Evolutionary conservation across 805 yeast species (phyloP), one percentile per base, ranked within the genome.

Genomic region (Ogataea angusta): DNA sequence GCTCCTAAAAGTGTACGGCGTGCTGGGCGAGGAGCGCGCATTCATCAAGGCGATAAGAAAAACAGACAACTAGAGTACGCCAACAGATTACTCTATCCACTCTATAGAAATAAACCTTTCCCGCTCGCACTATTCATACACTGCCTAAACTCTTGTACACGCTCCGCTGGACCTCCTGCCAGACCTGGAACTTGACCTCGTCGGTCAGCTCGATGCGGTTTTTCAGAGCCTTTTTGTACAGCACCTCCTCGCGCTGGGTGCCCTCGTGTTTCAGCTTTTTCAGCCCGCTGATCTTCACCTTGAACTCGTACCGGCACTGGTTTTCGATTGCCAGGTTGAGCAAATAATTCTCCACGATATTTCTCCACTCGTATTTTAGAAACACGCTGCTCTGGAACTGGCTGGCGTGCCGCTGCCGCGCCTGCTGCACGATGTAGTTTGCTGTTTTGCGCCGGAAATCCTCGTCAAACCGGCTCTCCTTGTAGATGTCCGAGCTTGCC

Each of bases 251-350:
- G 19, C 13, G 36, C 15, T 42, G 34, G 23, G 42, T 42, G 22
- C 33, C 29, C 25, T 38, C 30, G 22, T 50, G 51, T 29, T 59
- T 62, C 16, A 54, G 52, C 48, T 72, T 70, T 49, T 75, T 75
- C 51, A 69, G 56, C 25, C 69, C 72, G 23, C 69, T 61, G 47
- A 84, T 73, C 30, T 67, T 65, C 36, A 64, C 64, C 52, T 77
- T 77, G 56, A 78, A 84, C 52, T 84, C 88, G 25, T 66, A 64
- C 15, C 87, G 70, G 51, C 88, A 80, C 56, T 84, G 88, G 12
- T 81, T 78, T 51, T 82, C 88, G 34, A 82, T 82, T 4, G 78
- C 85, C 22, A 82, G 64, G 53, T 78, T 80, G 26, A 82, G 59
- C 26, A 80, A 51, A 52, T 75, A 84, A 60, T 82, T 83, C 48